Evolutionary conservation across 495 filamentous ascomycete genomes (phyloP).

Genomic region (Pseudevernia furfuracea): DNA sequence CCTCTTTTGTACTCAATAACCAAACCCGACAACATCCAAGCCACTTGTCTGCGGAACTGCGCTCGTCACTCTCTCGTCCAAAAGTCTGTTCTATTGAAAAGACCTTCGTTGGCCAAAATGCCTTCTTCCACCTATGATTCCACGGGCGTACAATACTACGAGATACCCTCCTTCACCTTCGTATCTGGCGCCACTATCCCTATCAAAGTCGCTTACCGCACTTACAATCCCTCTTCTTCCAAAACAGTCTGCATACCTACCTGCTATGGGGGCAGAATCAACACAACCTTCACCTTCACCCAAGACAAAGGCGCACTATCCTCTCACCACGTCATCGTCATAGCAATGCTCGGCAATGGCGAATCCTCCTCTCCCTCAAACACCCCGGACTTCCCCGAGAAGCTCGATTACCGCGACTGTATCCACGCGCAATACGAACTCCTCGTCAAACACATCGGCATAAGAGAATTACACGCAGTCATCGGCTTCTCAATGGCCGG

Average conservation of each 20-base stretch:
- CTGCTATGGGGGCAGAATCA: constrained; percentile 42
- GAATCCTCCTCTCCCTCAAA: constrained; percentile 36
- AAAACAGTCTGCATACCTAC: constrained; percentile 41
- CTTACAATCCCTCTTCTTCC: constrained; percentile 33
- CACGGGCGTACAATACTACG: constrained; percentile 31
- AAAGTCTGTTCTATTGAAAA: neutral
- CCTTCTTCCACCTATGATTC: constrained; percentile 11
- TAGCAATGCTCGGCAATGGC: constrained; percentile 35
- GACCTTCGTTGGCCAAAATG: neutral
- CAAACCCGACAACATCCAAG: neutral
- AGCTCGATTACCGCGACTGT: constrained; percentile 32
- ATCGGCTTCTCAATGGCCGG: constrained; percentile 46
- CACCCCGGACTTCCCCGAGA: constrained; percentile 26
- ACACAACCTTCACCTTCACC: constrained; percentile 36
- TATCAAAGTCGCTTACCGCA: constrained; percentile 39
- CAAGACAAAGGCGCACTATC: constrained; percentile 23
- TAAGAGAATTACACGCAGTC: constrained; percentile 30
- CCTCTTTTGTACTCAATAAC: neutral
- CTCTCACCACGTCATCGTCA: constrained; percentile 33
- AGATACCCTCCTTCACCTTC: constrained; percentile 37
- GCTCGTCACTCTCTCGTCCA: neutral
- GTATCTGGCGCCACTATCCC: constrained; percentile 28
- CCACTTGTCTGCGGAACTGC: neutral
- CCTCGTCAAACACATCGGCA: constrained; percentile 25
- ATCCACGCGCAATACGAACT: constrained; percentile 32